phyloP scores from a whole-genome alignment of 2,329 filamentous ascomycete genomes.

The Cordyceps tenuipes region DNA sequence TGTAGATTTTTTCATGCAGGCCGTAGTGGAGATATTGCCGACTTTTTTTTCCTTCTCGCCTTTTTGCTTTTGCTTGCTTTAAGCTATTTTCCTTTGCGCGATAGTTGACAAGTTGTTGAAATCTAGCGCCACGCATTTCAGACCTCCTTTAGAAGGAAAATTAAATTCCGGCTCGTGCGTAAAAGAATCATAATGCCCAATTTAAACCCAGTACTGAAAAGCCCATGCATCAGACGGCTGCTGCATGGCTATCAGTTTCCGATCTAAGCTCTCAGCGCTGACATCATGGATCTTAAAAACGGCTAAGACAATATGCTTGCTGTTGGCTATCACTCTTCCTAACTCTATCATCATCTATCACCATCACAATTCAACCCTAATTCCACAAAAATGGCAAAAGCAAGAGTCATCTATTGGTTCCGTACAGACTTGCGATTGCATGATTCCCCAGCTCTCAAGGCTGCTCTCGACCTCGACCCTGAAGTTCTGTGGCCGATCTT shows the following conservation, averaged over 20 bases:
- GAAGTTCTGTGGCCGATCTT: conserved; percentile 65
- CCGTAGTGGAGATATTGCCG: no score
- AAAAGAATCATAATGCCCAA: background rate
- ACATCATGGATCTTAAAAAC: conserved; percentile 14
- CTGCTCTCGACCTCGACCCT: conserved; percentile 61
- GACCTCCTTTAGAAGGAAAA: no score
- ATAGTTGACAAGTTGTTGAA: background rate
- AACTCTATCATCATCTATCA: background rate
- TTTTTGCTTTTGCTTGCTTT: background rate
- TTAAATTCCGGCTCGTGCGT: no score
- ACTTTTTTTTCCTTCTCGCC: background rate
- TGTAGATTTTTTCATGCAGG: background rate
- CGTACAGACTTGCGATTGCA: conserved; percentile 70
- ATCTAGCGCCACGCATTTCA: no score
- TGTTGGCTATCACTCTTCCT: no score
- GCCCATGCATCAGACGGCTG: background rate
- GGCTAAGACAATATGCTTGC: background rate
- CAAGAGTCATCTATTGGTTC: conserved; percentile 65
- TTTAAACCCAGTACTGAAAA: background rate
- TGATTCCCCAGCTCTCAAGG: conserved; percentile 65
- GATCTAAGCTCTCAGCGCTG: conserved; percentile 2
- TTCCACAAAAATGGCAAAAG: conserved; percentile 21
- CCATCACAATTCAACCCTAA: no score
- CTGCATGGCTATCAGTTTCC: background rate
- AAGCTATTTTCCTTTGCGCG: no score